These are phyloP conservation scores for Tephrocybe sp. DNA, from an alignment of 768 basidiomycete species.

Conservation along the genomic window DNA sequence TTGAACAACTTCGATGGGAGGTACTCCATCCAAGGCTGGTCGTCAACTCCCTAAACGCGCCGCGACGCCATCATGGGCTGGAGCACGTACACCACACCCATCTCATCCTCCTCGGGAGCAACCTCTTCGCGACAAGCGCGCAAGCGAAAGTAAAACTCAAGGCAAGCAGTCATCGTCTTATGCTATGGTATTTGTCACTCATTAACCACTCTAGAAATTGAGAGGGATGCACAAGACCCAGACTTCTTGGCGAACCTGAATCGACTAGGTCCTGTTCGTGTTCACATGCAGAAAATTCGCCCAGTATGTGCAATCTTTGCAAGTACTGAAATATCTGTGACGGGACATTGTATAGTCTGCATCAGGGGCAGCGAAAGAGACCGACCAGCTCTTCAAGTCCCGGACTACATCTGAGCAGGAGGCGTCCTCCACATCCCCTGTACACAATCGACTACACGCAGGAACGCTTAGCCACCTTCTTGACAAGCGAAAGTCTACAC, in stretches of 20 bases:
- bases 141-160: slow-evolving; percentile 53
- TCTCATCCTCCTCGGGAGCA: slow-evolving; percentile 16
- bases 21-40: slow-evolving; percentile 56
- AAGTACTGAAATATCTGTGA: not conserved
- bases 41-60: slow-evolving; percentile 53
- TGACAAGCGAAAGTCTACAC: slow-evolving; percentile 57
- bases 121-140: slow-evolving; percentile 24
- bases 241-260: slow-evolving; percentile 67
- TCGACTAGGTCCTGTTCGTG: slow-evolving; percentile 65
- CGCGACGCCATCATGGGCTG: slow-evolving; percentile 48
- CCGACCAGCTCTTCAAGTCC: slow-evolving; percentile 50
- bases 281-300: slow-evolving; percentile 53
- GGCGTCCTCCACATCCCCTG: slow-evolving; percentile 38
- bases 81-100: slow-evolving; percentile 36
- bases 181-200: not conserved
- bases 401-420: slow-evolving; percentile 57
- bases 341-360: slow-evolving; percentile 7
- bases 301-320: slow-evolving; percentile 36
- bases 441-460: slow-evolving; percentile 57
- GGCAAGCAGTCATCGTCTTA: slow-evolving; percentile 30
- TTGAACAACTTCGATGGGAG: slow-evolving; percentile 48
- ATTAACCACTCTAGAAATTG: slow-evolving; percentile 47
- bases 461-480: slow-evolving; percentile 55
- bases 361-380: slow-evolving; percentile 19
- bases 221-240: slow-evolving; percentile 68